Conservation (phyloP, 768 basidiomycete species). For the Tulasnella calospora region DNA sequence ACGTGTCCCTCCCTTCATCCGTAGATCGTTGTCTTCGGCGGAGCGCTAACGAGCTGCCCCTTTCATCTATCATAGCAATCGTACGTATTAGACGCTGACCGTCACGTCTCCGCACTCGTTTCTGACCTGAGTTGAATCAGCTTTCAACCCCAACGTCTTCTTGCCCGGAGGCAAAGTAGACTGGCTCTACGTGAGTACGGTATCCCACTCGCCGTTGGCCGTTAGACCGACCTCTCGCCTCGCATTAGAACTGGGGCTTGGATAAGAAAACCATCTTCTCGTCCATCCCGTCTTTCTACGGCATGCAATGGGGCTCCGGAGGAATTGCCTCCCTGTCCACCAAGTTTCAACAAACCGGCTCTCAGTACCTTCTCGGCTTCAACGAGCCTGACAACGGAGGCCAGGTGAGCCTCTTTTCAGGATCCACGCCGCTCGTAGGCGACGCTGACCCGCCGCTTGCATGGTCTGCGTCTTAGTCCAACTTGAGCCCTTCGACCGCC, state of each 20-base stretch:
- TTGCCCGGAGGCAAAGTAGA: slow-evolving; percentile 6
- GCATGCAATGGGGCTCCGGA: slow-evolving; percentile 22
- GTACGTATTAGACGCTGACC: neutral
- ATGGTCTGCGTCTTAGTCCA: neutral
- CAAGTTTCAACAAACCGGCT: neutral
- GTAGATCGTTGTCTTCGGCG: neutral
- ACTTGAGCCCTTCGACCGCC: slow-evolving; percentile 11
- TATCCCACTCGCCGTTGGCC: neutral
- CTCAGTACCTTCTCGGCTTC: slow-evolving; percentile 17
- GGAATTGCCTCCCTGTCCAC: slow-evolving; percentile 15
- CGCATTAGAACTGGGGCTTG: slow-evolving; percentile 21
- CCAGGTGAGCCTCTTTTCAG: neutral
- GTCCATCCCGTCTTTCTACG: slow-evolving; percentile 7
- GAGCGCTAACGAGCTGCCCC: neutral
- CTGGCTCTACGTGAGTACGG: slow-evolving; percentile 25
- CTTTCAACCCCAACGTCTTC: slow-evolving; percentile 25
- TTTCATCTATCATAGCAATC: slow-evolving; percentile 17
- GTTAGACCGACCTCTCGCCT: too few species aligned
- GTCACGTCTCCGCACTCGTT: neutral
- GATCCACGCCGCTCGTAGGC: neutral
- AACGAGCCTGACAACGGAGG: slow-evolving; percentile 27
- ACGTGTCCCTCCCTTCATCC: neutral
- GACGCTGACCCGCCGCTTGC: neutral
- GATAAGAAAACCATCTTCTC: neutral
- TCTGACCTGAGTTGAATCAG: neutral